Evolutionary conservation across 2,329 filamentous ascomycete genomes (phyloP).

Genomic region (Zasmidium cellare): DNA sequence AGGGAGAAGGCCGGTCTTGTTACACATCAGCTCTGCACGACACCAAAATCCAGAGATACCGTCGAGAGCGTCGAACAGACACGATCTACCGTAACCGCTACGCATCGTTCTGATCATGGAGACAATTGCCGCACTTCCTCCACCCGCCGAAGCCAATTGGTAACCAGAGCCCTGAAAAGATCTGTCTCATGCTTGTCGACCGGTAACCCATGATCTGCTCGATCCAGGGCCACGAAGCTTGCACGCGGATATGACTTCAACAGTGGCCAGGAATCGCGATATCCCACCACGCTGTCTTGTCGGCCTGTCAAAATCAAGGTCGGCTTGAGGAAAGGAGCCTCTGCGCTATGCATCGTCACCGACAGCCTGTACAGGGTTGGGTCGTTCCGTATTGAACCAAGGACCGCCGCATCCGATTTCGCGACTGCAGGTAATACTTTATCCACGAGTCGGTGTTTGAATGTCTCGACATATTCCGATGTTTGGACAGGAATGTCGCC

Average conservation of each 20-base stretch:
- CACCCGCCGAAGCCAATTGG: slow-evolving; percentile 12
- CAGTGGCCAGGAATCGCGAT: slow-evolving; percentile 12
- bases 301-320: slow-evolving; percentile 12
- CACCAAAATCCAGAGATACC: no score
- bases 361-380: slow-evolving; percentile 2
- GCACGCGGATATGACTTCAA: slow-evolving; percentile 11
- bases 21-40: no score
- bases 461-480: slow-evolving; percentile 6
- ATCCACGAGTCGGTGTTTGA: not conserved
- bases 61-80: no score
- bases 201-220: slow-evolving; percentile 10
- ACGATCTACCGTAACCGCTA: no score
- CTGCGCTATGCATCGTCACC: not conserved
- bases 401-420: not conserved
- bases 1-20: no score
- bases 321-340: slow-evolving; percentile 7
- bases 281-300: slow-evolving; percentile 15
- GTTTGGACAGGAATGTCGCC: slow-evolving; percentile 13
- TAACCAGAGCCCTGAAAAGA: slow-evolving; percentile 10
- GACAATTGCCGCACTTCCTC: slow-evolving; percentile 6
- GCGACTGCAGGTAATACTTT: slow-evolving; percentile 7
- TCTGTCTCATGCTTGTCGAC: slow-evolving; percentile 9
- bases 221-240: slow-evolving; percentile 12
- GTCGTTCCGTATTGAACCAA: slow-evolving; percentile 7
- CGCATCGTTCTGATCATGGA: no score